Evolutionary conservation across 805 yeast species (phyloP), one percentile per base, ranked within the genome.

Genomic region (Ogataea chonburiensis): DNA sequence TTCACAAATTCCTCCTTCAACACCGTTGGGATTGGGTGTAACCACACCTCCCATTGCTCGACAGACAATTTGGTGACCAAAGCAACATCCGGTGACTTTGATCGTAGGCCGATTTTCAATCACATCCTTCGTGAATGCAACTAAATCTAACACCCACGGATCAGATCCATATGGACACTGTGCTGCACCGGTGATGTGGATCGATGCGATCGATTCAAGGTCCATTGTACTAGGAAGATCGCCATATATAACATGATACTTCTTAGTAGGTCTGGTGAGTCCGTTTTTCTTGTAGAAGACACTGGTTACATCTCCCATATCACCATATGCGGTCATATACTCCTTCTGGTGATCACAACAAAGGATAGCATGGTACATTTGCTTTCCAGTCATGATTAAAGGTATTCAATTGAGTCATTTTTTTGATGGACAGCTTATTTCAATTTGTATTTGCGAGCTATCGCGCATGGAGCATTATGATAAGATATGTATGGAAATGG

Each of bases 21-120:
- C 79, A 2, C 93, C 93, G 28, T 59, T 46, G 1, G 70, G 70
- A 55, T 77, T 83, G 40, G 76, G 64, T 8, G 62, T 73, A 3
- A 83, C 83, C 29, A 59, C 60, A 16, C 74, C 72, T 3, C 86
- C 91, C 28, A 85, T 57, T 5, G 83, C 77, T 35, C 81, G 71
- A 1, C 78, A 80, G 11, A 87, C 58, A 16, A 86, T 68, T 56
- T 87, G 96, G 59, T 88, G 96, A 5, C 96, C 96, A 56, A 86
- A 87, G 58, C 96, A 87, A 26, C 87, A 65, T 3, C 95, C 94
- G 5, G 75, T 70, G 4, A 78, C 39, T 2, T 83, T 81, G n/a
- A 70, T 59, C 3, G 22, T 10, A 5, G 42, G 40, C 17, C 46
- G 40, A 17, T 42, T 15, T 49, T 44, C 27, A 30, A 40, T 15